phyloP scores from a whole-genome alignment of 768 basidiomycete species.

The Russula brevipes region DNA sequence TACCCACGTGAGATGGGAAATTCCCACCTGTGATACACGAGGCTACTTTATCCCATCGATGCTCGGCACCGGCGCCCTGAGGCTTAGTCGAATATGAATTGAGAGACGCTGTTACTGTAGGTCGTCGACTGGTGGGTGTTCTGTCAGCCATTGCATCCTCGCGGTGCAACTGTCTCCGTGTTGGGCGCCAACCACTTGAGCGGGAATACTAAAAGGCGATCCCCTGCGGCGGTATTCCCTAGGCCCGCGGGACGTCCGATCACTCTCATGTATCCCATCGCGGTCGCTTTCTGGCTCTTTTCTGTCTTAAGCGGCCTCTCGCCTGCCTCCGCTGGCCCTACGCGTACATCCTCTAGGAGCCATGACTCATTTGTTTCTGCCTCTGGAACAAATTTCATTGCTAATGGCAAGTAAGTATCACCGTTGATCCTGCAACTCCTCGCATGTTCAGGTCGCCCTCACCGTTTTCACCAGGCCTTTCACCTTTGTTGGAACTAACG shows the following conservation, averaged over 20 bases:
- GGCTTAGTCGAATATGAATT: too few relatives aligned
- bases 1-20: conserved; percentile 36
- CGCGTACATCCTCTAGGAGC: background rate
- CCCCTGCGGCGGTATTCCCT: background rate
- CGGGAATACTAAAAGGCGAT: background rate
- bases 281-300: conserved; percentile 2
- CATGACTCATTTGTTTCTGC: conserved; percentile 9
- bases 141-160: background rate
- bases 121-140: too few relatives aligned
- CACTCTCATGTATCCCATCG: conserved; percentile 9
- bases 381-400: background rate
- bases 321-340: conserved; percentile 4
- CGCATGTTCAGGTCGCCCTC: background rate
- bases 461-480: conserved; percentile 26
- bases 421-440: background rate
- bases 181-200: background rate
- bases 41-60: too few relatives aligned
- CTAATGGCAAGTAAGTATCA: conserved; percentile 18
- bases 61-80: too few relatives aligned
- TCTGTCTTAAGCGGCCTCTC: conserved; percentile 8
- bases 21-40: too few relatives aligned
- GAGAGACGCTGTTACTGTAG: too few relatives aligned
- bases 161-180: background rate
- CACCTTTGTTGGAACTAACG: conserved; percentile 51
- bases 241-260: background rate